Conservation (phyloP, 495 filamentous ascomycete species). For the Daldinia caldariorum region DNA sequence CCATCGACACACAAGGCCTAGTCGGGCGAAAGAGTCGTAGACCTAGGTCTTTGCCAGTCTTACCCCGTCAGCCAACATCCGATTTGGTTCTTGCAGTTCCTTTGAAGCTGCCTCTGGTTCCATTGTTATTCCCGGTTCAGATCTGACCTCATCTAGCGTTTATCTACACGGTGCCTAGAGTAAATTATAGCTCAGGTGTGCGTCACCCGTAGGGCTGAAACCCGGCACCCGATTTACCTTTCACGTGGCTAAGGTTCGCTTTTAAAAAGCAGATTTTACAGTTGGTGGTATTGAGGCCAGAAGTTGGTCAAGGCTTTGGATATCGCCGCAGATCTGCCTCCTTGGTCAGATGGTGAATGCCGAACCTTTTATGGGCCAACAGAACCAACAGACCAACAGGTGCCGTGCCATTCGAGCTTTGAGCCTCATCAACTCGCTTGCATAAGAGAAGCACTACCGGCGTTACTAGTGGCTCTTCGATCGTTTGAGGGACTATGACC, state of each 20-base stretch:
- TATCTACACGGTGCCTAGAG: constrained; percentile 21
- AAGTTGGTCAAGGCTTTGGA: constrained; percentile 18
- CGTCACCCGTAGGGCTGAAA: constrained; percentile 38
- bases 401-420: constrained; percentile 8
- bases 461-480: constrained; percentile 10
- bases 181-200: constrained; percentile 29
- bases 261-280: constrained; percentile 7
- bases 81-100: constrained; percentile 23
- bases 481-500: constrained; percentile 34
- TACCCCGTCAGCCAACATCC: constrained; percentile 27
- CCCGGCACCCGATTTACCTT: constrained; percentile 17
- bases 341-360: constrained; percentile 2
- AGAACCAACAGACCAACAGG: constrained; percentile 9
- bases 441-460: constrained; percentile 20
- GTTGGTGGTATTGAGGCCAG: constrained; percentile 14
- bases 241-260: constrained; percentile 33
- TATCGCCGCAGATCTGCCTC: constrained; percentile 17
- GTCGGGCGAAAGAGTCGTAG: constrained; percentile 10
- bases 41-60: constrained; percentile 29
- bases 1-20: constrained; percentile 31
- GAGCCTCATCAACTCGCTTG: constrained; percentile 27
- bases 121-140: constrained; percentile 30
- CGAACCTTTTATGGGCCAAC: constrained; percentile 1
- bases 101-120: constrained; percentile 24
- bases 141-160: constrained; percentile 34